Base-by-base conservation (phyloP, 208 protist species). In the Herpetomonas tarakana region DNA sequence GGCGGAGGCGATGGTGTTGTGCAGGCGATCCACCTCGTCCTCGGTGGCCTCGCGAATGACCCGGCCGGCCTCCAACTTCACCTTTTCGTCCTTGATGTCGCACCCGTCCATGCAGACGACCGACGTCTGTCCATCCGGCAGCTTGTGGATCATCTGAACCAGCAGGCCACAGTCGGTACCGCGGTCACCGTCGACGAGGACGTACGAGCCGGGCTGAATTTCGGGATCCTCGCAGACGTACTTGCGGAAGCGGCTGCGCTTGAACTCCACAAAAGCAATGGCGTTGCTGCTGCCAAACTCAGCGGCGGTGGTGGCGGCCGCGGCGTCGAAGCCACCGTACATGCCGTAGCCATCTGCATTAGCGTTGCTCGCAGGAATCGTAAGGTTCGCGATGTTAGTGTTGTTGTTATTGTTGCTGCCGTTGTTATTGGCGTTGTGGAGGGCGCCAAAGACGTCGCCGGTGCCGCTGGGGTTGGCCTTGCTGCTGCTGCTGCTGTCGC, bases 141-240 rank as follows among this genome's bases (percentile, higher is more conserved):
- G 55, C 19, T 61, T 60, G 38, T 58, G 58, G 26, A 74, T 72
- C 3, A 71, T 86, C 68, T 93, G 85, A 31, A 96, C 86, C 44
- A 96, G 68, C 16, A 93, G 76, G 3, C 88, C 91, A 51, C 86
- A 93, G 68, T 95, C 86, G 11, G 65, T 72, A 27, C 91, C 91
- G 29, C 88, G 83, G 67, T 97, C 91, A 22, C 91, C 88, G 22
- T 95, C 87, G 29, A 97, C 88, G 35, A 97, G 63, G 19, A 97
- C 88, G 69, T 93, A 92, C 58, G 59, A 76, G 44, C 89, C 89
- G 2, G 86, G 86, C 44, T 74, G 65, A 52, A 88, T 78, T 19
- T 74, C 61, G 38, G 58, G 65, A 50, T 75, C 63, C 14, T 77
- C 66, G 45, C 76, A 86, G 41, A 69, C 73, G 62, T 91, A 90